These are phyloP conservation scores for Ogataea pilisensis DNA, from an alignment of 805 yeast genomes.

Conservation along the genomic window DNA sequence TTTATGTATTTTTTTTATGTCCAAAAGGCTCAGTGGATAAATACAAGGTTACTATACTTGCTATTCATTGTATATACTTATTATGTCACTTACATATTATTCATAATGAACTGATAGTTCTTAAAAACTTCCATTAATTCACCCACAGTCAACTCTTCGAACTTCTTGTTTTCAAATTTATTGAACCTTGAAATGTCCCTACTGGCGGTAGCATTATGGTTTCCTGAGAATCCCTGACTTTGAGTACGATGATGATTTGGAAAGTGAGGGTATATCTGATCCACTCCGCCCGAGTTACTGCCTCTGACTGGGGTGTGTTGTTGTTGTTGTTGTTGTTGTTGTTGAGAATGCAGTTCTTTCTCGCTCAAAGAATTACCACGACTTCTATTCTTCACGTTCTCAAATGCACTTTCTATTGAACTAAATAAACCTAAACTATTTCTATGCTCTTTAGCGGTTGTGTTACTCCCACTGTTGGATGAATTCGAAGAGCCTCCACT, in stretches of 20 bases:
- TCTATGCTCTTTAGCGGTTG: conserved; percentile 11
- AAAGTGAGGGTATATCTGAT: background rate
- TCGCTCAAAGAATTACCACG: conserved; percentile 24
- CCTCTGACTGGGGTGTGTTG: background rate
- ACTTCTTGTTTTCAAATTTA: conserved; percentile 20
- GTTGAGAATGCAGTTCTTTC: conserved; percentile 4
- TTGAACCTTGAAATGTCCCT: conserved; percentile 11
- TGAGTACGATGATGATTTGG: background rate
- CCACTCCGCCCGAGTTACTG: background rate
- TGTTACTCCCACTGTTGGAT: background rate
- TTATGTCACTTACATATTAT: conserved; percentile 3
- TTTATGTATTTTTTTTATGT: too few relatives aligned
- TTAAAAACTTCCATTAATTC: conserved; percentile 28
- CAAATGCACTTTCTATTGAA: conserved; percentile 32
- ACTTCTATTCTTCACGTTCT: conserved; percentile 29
- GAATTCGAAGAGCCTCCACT: conserved; percentile 1
- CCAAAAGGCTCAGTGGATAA: too few relatives aligned
- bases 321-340: conserved; percentile 4
- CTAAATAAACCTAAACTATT: conserved; percentile 19
- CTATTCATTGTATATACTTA: too few relatives aligned
- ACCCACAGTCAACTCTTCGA: conserved; percentile 26
- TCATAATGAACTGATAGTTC: conserved; percentile 26
- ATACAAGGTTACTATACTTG: too few relatives aligned
- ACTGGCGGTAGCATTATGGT: background rate
- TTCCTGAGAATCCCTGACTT: background rate